Conservation (phyloP, 2,329 filamentous ascomycete species). For the Alternaria novae-zelandiae region DNA sequence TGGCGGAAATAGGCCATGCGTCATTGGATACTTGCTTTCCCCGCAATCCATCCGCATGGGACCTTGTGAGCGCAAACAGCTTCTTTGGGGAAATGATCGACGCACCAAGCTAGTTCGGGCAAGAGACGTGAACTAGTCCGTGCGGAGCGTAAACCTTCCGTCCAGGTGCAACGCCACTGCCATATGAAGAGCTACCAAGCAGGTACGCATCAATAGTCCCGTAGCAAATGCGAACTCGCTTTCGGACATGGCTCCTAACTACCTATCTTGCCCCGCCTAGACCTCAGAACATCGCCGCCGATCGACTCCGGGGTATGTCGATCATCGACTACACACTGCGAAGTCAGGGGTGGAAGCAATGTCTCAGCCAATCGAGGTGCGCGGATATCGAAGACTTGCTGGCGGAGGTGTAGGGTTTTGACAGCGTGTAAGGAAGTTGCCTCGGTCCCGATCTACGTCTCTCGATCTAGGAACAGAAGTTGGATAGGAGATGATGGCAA, state of each 20-base stretch:
- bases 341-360: background rate
- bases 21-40: background rate
- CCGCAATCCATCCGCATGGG: slow-evolving; percentile 2
- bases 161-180: background rate
- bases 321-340: slow-evolving; percentile 1
- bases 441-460: background rate
- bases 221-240: background rate
- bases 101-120: background rate
- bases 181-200: background rate
- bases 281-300: background rate
- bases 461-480: background rate
- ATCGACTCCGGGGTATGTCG: background rate
- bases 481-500: background rate
- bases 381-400: background rate
- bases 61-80: background rate
- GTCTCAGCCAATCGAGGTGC: background rate
- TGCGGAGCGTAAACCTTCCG: slow-evolving; percentile 3
- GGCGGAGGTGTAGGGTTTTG: background rate
- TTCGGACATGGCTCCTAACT: background rate
- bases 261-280: background rate
- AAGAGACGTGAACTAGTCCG: slow-evolving; percentile 6
- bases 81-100: background rate
- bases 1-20: background rate
- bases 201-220: background rate
- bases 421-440: background rate